phyloP scores from a whole-genome alignment of 2,329 filamentous ascomycete species.

The Fusarium lyarnte region DNA sequence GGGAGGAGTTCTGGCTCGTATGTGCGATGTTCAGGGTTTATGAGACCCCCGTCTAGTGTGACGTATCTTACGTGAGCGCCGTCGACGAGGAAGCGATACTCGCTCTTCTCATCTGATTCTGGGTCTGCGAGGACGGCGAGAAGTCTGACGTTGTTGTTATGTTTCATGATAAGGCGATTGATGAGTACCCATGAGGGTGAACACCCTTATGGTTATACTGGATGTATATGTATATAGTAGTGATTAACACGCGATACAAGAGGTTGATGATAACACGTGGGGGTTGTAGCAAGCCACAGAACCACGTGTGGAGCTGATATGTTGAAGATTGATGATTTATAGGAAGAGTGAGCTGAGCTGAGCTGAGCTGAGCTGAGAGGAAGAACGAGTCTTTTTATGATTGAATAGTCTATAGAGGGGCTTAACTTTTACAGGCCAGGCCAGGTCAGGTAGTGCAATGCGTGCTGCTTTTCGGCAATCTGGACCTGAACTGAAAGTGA shows the following conservation, averaged over 20 bases:
- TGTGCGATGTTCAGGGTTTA: conserved; percentile 46
- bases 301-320: not conserved
- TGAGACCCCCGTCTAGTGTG: conserved; percentile 49
- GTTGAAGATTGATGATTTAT: not conserved
- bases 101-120: conserved; percentile 43
- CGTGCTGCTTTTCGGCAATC: conserved; percentile 18
- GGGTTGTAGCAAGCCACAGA: not conserved
- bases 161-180: conserved; percentile 9
- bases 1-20: conserved; percentile 47
- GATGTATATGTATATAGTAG: not conserved
- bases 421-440: not conserved
- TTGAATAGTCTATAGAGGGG: not conserved
- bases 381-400: not conserved
- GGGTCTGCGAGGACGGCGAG: conserved; percentile 41
- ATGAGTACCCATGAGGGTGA: not conserved
- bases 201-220: not conserved
- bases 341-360: not conserved
- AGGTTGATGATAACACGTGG: not conserved
- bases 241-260: not conserved
- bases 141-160: conserved; percentile 39
- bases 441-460: not conserved
- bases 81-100: conserved; percentile 52
- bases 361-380: not conserved
- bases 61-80: conserved; percentile 53
- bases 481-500: not conserved